These are phyloP conservation scores for Backusella australiensis DNA, from an alignment of 192 early-diverging fungal genomes.

Conservation along the genomic window DNA sequence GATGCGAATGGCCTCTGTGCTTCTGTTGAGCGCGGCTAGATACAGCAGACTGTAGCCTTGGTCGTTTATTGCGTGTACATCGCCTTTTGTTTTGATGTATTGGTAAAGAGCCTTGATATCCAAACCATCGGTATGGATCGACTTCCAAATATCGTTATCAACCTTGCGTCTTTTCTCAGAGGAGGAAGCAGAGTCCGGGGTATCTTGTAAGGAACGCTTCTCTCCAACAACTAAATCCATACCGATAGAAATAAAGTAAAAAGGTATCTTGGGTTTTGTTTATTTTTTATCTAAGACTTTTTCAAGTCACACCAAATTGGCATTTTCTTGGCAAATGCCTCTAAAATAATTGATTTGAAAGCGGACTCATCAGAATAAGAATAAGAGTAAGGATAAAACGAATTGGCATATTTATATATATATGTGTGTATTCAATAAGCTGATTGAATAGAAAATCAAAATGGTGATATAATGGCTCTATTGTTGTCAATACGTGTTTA, in stretches of 20 bases:
- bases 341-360: too few species aligned
- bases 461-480: too few species aligned
- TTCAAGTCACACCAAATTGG: background rate
- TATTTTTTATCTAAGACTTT: background rate
- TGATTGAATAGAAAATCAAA: too few species aligned
- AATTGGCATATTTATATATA: too few species aligned
- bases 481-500: too few species aligned
- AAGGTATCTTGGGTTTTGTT: background rate
- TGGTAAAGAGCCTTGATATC: slow-evolving; percentile 38
- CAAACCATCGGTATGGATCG: slow-evolving; percentile 14
- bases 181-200: background rate
- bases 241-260: too few species aligned
- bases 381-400: too few species aligned
- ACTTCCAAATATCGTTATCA: slow-evolving; percentile 21
- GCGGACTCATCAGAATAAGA: too few species aligned
- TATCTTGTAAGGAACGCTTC: background rate
- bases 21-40: slow-evolving; percentile 32
- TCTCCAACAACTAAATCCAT: background rate
- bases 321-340: background rate
- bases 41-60: slow-evolving; percentile 36
- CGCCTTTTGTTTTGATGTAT: slow-evolving; percentile 20
- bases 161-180: background rate
- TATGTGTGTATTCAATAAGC: too few species aligned
- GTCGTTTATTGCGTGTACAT: slow-evolving; percentile 10
- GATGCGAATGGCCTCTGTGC: slow-evolving; percentile 36